Evolutionary conservation across 352 stramenopile species (phyloP).

Genomic region (Pythium apleroticum): DNA sequence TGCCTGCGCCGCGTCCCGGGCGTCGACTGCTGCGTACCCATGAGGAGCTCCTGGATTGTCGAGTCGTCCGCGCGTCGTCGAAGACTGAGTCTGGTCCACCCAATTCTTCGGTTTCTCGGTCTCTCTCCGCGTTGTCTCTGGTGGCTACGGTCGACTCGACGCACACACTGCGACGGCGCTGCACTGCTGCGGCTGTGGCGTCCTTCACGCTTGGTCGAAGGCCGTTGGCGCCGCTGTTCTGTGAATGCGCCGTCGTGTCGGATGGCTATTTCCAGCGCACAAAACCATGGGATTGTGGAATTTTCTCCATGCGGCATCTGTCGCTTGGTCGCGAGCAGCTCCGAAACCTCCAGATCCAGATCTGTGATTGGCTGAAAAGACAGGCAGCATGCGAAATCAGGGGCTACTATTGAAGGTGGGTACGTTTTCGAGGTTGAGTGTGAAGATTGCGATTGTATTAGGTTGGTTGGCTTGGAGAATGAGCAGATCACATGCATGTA

Average conservation of each 20-base stretch:
- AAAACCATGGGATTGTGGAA: conserved; percentile 3
- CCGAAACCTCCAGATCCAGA: conserved; percentile 11
- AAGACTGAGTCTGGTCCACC: not conserved
- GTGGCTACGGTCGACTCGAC: not conserved
- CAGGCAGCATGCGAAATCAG: not conserved
- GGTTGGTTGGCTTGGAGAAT: not conserved
- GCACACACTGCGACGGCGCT: not conserved
- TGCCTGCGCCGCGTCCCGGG: conserved; percentile 1
- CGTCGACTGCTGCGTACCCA: conserved; percentile 29
- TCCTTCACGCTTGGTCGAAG: not conserved
- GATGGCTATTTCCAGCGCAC: not conserved
- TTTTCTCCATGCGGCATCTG: conserved; percentile 5
- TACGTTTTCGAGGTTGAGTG: not conserved
- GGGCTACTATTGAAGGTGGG: conserved; percentile 19
- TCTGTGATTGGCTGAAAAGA: conserved; percentile 19
- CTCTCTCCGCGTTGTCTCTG: not conserved
- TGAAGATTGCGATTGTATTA: conserved; percentile 8
- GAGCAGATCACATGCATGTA: not conserved
- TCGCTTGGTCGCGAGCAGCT: not conserved
- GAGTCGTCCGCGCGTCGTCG: not conserved
- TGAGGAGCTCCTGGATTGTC: not conserved
- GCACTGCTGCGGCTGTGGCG: not conserved
- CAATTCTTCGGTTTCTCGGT: not conserved
- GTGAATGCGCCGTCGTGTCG: not conserved
- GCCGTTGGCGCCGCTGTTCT: not conserved